Evolutionary conservation across 2,329 filamentous ascomycete genomes (phyloP).

Genomic region (Neonectria faginata): DNA sequence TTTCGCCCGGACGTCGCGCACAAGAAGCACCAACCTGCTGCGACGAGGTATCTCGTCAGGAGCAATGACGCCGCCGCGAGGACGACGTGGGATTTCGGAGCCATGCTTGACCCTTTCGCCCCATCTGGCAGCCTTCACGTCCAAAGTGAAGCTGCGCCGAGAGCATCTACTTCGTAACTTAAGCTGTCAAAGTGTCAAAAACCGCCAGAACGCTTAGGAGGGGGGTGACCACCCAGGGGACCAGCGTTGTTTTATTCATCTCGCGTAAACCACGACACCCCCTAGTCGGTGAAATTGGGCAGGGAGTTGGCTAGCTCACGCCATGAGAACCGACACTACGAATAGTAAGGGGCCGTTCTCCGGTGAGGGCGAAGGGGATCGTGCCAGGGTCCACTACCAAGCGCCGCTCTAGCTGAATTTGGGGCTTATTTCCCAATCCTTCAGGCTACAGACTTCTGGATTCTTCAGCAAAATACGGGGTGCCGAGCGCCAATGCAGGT

Average conservation of each 20-base stretch:
- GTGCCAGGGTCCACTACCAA: background rate
- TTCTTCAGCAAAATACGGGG: conserved; percentile 2
- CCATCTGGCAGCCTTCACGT: conserved; percentile 32
- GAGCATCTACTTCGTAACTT: conserved; percentile 8
- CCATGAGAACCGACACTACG: background rate
- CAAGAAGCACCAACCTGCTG: conserved; percentile 37
- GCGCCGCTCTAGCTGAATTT: background rate
- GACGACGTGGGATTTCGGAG: conserved; percentile 41
- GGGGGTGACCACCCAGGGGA: background rate
- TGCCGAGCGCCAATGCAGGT: background rate
- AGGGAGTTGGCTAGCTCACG: conserved; percentile 9
- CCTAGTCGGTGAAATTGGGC: conserved; percentile 3
- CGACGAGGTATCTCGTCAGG: conserved; percentile 35
- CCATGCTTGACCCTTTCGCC: conserved; percentile 39
- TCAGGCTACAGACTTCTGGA: conserved; percentile 5
- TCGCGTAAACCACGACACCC: conserved; percentile 2
- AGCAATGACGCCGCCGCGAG: conserved; percentile 42
- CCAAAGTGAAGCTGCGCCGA: conserved; percentile 6
- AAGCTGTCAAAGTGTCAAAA: conserved; percentile 18
- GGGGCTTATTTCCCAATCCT: background rate
- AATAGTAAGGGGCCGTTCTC: conserved; percentile 2
- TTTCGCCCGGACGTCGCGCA: background rate
- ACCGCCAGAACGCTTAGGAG: conserved; percentile 11
- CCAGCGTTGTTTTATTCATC: conserved; percentile 15
- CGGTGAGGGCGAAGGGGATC: conserved; percentile 2